phyloP scores from a whole-genome alignment of 371 early-diverging fungal genomes.

The Lichtheimia ramosa region DNA sequence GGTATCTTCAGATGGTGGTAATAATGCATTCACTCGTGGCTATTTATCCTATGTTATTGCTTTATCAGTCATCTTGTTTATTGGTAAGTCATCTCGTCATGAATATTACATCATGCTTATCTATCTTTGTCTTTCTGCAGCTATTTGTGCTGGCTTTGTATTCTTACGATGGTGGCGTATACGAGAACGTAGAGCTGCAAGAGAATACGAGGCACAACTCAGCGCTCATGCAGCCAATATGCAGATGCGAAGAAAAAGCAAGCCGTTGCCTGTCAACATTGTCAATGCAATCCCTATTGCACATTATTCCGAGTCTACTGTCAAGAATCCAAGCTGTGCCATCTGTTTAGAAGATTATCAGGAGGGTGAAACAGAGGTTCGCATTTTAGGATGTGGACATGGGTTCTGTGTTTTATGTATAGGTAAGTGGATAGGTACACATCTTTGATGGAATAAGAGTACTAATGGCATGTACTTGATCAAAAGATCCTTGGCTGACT shows the following conservation, averaged over 20 bases:
- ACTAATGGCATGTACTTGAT: background rate
- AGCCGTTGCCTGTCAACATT: slow-evolving; percentile 41
- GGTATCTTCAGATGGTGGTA: background rate
- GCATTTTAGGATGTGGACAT: slow-evolving; percentile 42
- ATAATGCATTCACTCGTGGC: slow-evolving; percentile 18
- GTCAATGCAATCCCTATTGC: slow-evolving; percentile 18
- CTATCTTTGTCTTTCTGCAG: background rate
- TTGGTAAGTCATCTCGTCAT: slow-evolving; percentile 26
- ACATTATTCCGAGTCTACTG: slow-evolving; percentile 16
- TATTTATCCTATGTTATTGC: slow-evolving; percentile 44
- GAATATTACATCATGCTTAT: background rate
- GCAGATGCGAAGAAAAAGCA: slow-evolving; percentile 25
- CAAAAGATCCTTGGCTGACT: slow-evolving; percentile 39
- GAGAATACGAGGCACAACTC: slow-evolving; percentile 10
- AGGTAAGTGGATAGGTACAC: slow-evolving; percentile 21
- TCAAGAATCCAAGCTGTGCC: slow-evolving; percentile 33
- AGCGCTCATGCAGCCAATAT: slow-evolving; percentile 13
- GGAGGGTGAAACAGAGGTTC: slow-evolving; percentile 21
- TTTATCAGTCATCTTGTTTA: slow-evolving; percentile 30
- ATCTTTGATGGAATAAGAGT: background rate
- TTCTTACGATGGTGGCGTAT: slow-evolving; percentile 46
- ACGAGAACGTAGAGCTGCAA: slow-evolving; percentile 22
- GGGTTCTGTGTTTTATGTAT: slow-evolving; percentile 46
- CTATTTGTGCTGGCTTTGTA: slow-evolving; percentile 27
- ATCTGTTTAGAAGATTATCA: slow-evolving; percentile 48